These are phyloP conservation scores for Phytophthora europaea DNA, from an alignment of 352 stramenopile species.

Conservation along the genomic window DNA sequence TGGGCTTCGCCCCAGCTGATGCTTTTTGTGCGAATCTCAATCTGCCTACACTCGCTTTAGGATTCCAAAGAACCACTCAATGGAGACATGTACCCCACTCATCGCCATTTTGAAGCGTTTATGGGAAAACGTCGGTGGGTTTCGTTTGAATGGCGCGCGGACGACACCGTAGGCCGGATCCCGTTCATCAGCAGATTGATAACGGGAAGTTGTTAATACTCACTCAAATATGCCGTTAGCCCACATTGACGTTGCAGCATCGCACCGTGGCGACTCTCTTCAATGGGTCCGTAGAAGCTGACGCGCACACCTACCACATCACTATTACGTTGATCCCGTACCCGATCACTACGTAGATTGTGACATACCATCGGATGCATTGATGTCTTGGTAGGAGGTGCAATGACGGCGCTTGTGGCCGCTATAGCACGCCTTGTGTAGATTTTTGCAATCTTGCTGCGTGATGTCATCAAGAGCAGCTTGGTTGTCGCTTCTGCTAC, in stretches of 20 bases:
- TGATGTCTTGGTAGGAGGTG: background rate
- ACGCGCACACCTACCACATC: background rate
- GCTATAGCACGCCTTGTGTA: background rate
- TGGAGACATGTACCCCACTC: background rate
- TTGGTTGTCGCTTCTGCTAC: background rate
- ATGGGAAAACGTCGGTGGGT: background rate
- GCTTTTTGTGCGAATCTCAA: background rate
- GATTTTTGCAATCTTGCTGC: background rate
- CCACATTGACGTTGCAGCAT: background rate
- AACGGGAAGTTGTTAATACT: too few relatives aligned
- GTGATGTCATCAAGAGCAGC: background rate
- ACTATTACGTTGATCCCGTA: background rate
- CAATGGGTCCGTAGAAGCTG: background rate
- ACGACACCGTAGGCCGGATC: too few relatives aligned
- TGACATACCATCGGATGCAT: background rate
- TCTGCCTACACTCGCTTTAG: background rate
- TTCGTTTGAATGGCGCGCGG: too few relatives aligned
- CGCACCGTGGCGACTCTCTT: background rate
- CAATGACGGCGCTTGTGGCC: background rate
- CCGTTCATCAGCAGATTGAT: too few relatives aligned
- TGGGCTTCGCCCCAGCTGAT: background rate
- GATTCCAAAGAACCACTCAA: background rate
- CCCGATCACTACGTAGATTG: background rate
- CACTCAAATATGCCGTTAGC: too few relatives aligned
- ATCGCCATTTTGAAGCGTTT: background rate